Percentiles rank a stretch among this genome's conserved stretches.
Conservation (phyloP, 345 rosid genomes). For the Citrus reticulata region DNA sequence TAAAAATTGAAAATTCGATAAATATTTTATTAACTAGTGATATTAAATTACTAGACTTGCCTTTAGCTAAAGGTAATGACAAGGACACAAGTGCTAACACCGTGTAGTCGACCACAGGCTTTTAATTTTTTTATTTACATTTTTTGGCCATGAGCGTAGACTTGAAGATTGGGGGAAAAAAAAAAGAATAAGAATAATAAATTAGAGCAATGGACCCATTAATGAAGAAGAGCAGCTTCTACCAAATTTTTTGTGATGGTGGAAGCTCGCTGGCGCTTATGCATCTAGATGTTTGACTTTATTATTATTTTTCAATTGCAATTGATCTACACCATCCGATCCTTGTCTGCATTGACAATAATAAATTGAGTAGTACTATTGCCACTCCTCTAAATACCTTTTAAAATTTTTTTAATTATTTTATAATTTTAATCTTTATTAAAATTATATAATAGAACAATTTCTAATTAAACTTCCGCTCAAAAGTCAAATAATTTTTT, state of each 20-base stretch:
- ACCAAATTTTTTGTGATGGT: not conserved
- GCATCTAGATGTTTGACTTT: conserved; percentile 9
- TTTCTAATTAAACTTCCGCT: rapidly evolving
- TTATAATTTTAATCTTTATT: too few species aligned
- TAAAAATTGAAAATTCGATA: not conserved
- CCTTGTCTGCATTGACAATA: not conserved
- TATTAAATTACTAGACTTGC: not conserved
- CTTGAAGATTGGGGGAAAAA: not conserved
- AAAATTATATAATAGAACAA: too few species aligned
- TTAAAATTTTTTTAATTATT: too few species aligned
- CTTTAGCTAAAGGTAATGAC: not conserved
- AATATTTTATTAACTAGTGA: not conserved
- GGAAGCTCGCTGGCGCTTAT: not conserved
- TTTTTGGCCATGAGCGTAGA: not conserved
- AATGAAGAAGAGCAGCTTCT: conserved; percentile 7
- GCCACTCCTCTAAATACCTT: too few species aligned
- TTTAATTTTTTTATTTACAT: not conserved
- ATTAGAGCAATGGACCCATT: conserved; percentile 3
- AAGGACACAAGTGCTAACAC: not conserved
- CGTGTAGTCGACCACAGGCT: not conserved
- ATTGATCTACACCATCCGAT: conserved; percentile 5
- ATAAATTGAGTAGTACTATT: too few species aligned
- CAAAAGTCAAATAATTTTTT: too few species aligned
- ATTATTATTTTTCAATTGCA: not conserved
- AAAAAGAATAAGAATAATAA: not conserved